These are phyloP conservation scores for Gonium pectorale DNA, from an alignment of 139 green algal species.

Conservation along the genomic window DNA sequence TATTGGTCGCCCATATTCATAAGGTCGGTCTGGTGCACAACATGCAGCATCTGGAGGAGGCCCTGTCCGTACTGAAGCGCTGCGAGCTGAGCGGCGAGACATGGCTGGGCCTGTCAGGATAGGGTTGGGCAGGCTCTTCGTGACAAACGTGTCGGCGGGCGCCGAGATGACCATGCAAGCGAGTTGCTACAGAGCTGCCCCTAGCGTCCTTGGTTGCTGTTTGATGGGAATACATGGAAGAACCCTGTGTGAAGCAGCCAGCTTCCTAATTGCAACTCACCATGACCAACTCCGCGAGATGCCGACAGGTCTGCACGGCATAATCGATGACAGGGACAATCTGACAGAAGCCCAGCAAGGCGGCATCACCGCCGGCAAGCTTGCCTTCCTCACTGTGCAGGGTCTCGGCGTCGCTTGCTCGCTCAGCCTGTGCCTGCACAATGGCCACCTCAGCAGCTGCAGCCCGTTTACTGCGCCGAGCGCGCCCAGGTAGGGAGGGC, in stretches of 20 bases:
- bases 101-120: not conserved
- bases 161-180: no score
- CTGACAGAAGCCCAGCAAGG: constrained; percentile 8
- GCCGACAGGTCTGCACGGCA: not conserved
- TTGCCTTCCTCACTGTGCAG: no score
- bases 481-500: not conserved
- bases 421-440: no score
- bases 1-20: not conserved
- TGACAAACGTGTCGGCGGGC: no score
- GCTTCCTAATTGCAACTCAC: not conserved
- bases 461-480: not conserved
- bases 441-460: no score
- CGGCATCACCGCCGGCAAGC: no score
- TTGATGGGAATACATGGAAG: no score
- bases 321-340: not conserved
- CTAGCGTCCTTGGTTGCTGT: no score
- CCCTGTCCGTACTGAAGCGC: constrained; percentile 29
- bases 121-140: no score
- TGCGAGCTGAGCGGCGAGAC: not conserved
- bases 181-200: no score
- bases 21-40: not conserved
- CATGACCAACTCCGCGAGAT: not conserved
- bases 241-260: no score
- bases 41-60: constrained; percentile 25
- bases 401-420: no score